phyloP scores from a whole-genome alignment of 495 filamentous ascomycete species.

The Staphylotrichum tortipilum region DNA sequence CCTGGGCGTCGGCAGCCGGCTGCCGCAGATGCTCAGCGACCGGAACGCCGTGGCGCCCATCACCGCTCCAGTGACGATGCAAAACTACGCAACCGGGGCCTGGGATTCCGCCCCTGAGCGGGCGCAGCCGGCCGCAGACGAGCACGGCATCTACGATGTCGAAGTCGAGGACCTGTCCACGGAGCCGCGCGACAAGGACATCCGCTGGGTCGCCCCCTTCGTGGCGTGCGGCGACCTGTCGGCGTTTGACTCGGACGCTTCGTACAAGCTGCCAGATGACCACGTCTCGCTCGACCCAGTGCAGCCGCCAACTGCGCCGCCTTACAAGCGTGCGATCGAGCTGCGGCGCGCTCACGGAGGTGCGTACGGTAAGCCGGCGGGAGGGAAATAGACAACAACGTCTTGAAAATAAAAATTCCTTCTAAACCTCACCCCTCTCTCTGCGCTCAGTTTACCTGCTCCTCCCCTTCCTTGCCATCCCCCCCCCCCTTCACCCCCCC shows the following conservation, averaged over 20 bases:
- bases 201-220: slow-evolving; percentile 84
- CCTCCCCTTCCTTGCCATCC: too few relatives aligned
- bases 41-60: slow-evolving; percentile 28
- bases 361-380: slow-evolving; percentile 57
- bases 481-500: neutral
- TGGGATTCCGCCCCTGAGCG: slow-evolving; percentile 26
- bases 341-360: slow-evolving; percentile 67
- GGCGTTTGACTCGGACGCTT: slow-evolving; percentile 87
- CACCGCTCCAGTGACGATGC: slow-evolving; percentile 29
- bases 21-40: slow-evolving; percentile 35
- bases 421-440: too few relatives aligned
- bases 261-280: slow-evolving; percentile 69
- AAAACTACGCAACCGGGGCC: slow-evolving; percentile 32
- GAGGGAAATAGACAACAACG: neutral
- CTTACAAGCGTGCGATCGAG: slow-evolving; percentile 86
- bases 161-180: slow-evolving; percentile 38
- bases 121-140: slow-evolving; percentile 20
- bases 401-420: neutral
- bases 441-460: too few relatives aligned
- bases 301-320: slow-evolving; percentile 93
- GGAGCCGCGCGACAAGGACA: slow-evolving; percentile 34
- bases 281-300: slow-evolving; percentile 80
- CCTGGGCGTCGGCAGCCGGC: slow-evolving; percentile 47
- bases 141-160: slow-evolving; percentile 57
- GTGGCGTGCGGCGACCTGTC: slow-evolving; percentile 95